phyloP scores from a whole-genome alignment of 164 flowering plant species.

The Sextonia rubra region DNA sequence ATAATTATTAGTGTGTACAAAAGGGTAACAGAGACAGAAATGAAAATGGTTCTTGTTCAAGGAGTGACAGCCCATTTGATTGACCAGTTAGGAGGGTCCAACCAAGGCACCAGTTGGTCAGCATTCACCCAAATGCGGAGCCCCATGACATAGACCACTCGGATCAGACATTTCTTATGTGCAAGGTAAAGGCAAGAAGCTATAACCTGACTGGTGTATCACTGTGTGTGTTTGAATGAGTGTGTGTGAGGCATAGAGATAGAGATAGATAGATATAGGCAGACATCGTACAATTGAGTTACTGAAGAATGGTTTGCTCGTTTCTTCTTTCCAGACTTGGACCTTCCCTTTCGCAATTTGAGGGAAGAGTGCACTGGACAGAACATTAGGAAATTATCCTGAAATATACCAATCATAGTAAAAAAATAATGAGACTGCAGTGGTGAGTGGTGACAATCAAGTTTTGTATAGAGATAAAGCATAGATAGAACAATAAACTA shows the following conservation, averaged over 20 bases:
- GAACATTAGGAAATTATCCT: slow-evolving; percentile 62
- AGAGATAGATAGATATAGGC: slow-evolving; percentile 5
- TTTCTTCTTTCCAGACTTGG: slow-evolving; percentile 17
- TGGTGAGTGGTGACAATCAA: not conserved
- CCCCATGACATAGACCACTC: too few species aligned
- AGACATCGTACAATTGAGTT: slow-evolving; percentile 22
- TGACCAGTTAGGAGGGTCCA: not conserved
- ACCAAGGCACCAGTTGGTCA: too few species aligned
- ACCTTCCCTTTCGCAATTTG: slow-evolving; percentile 62
- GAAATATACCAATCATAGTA: slow-evolving; percentile 14
- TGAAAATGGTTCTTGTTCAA: not conserved
- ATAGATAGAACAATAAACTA: not conserved
- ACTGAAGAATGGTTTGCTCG: slow-evolving; percentile 7
- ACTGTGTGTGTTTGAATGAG: too few species aligned
- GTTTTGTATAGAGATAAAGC: too few species aligned
- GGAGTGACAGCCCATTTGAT: not conserved
- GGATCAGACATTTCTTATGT: too few species aligned
- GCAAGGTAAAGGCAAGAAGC: too few species aligned
- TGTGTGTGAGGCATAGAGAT: too few species aligned
- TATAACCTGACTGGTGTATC: too few species aligned
- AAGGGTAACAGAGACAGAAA: not conserved
- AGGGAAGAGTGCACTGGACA: slow-evolving; percentile 61
- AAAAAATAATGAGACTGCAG: not conserved
- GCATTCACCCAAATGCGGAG: too few species aligned
- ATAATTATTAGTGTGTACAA: not conserved